phyloP scores from a whole-genome alignment of 2,329 filamentous ascomycete species.

The Diaporthe eres region DNA sequence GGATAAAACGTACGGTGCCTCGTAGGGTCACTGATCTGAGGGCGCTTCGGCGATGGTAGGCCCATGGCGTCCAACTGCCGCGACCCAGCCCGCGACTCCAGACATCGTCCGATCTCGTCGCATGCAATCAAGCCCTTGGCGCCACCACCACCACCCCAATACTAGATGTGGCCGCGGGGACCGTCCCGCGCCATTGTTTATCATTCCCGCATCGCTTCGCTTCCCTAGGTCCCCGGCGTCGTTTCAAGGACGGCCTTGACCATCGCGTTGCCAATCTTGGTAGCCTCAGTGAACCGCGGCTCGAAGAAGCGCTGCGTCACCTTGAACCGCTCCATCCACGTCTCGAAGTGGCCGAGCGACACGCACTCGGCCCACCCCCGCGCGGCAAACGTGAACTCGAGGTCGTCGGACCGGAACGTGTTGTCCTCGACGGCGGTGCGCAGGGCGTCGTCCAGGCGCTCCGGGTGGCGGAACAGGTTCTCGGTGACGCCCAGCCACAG shows the following conservation, averaged over 20 bases:
- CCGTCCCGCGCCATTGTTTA: conserved; percentile 12
- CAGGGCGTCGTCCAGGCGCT: conserved; percentile 86
- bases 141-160: background rate
- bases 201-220: background rate
- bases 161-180: background rate
- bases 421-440: conserved; percentile 89
- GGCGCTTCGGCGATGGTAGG: background rate
- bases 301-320: conserved; percentile 93
- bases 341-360: conserved; percentile 90
- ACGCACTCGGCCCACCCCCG: conserved; percentile 97
- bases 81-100: background rate
- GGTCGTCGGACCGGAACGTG: conserved; percentile 93
- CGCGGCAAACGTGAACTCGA: conserved; percentile 98
- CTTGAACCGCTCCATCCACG: conserved; percentile 92
- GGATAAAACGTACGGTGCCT: conserved; percentile 24
- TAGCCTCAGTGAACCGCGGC: conserved; percentile 89
- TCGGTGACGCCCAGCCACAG: conserved; percentile 98
- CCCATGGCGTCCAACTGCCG: background rate
- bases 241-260: conserved; percentile 94
- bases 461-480: conserved; percentile 88
- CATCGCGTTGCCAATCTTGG: conserved; percentile 93
- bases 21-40: background rate
- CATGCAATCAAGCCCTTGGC: background rate
- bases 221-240: conserved; percentile 55
- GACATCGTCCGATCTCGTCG: conserved; percentile 17